These are phyloP conservation scores for Citrus hindsii DNA, from an alignment of 345 rosid species.

Conservation along the genomic window DNA sequence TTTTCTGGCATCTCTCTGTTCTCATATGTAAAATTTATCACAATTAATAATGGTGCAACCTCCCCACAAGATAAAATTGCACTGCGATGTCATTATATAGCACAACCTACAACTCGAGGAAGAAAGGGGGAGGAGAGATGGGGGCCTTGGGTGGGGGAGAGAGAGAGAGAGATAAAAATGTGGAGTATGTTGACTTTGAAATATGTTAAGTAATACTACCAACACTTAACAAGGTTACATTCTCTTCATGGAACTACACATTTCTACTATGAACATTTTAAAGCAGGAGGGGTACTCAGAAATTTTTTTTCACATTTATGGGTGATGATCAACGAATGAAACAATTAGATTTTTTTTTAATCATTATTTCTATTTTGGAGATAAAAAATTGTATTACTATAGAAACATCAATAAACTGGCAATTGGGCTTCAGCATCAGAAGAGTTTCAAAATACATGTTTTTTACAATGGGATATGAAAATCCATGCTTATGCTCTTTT, in stretches of 20 bases:
- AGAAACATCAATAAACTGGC: no score
- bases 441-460: background rate
- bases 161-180: background rate
- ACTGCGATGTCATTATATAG: background rate
- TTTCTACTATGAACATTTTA: background rate
- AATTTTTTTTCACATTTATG: background rate
- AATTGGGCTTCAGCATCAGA: background rate
- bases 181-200: background rate
- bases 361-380: no score
- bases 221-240: background rate
- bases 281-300: background rate
- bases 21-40: conserved; percentile 4
- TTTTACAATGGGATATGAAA: background rate
- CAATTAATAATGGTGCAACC: background rate
- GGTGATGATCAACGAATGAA: background rate
- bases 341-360: background rate
- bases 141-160: background rate
- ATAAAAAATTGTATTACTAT: no score
- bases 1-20: conserved; percentile 74
- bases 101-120: background rate
- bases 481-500: background rate
- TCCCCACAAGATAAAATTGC: background rate
- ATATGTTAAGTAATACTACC: no score
- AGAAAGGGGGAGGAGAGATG: background rate
- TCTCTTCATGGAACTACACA: background rate